Evolutionary conservation across 139 green algal genomes (phyloP), one percentile per base, ranked within the genome.

Genomic region (Chlorella sp.): DNA sequence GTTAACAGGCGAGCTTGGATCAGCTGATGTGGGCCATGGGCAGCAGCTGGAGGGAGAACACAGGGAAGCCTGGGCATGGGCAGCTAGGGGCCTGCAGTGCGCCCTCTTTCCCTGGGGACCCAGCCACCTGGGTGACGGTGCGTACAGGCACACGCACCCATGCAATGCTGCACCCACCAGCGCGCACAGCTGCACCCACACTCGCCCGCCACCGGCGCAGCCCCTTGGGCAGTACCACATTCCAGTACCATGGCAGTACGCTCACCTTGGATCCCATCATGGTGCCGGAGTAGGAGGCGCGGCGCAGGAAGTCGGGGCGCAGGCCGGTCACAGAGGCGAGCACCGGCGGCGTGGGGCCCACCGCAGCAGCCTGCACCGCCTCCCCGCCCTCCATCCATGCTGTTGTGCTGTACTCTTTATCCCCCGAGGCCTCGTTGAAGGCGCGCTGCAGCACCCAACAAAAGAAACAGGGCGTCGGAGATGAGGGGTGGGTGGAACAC

Each of bases 221-320:
- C 48, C 5, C 48, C 48, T 9, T 57, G 48, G 48, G 48, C 48
- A 57, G 48, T 9, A 9, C 48, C 28, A 30, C 11, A n/a, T n/a
- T 34, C 19, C 22, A 76, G 68, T 26, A 76, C 68, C 18, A 22
- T 36, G 0, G 9, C 32, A 57, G 28, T 53, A 61, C 16, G 1
- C 39, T 22, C 80, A 92, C 91, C 89, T 93, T 95, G 42, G 91
- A 86, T 36, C 93, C 93, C 93, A 95, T 95, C 64, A 86, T 87
- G 30, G 84, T 88, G 36, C 86, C 83, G 15, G 71, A 89, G 86
- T 92, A 95, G 37, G 73, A 82, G 3, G 86, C 81, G 32, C 91
- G 93, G 3, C 85, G 53, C 36, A 91, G 37, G 64, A 85, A 89
- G n/a, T 85, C 90, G 28, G 87, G 39, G 34, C 85, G 83, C 42